These are phyloP conservation scores for Mangifera indica DNA, from an alignment of 345 rosid genomes.

Conservation along the genomic window DNA sequence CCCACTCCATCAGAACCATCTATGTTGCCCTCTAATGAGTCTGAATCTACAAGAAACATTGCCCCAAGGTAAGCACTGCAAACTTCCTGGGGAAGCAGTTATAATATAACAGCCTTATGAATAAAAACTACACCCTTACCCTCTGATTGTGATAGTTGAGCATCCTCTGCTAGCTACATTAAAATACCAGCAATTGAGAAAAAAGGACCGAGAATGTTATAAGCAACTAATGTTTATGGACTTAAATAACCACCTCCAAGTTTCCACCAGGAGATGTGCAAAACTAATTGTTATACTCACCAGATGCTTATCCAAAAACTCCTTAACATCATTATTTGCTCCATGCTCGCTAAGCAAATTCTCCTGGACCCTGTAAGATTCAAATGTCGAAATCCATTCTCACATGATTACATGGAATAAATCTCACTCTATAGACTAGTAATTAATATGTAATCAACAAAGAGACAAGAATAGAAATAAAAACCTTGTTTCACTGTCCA, in stretches of 20 bases:
- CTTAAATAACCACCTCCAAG: constrained; percentile 2
- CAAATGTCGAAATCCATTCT: background rate
- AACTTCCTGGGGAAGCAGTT: background rate
- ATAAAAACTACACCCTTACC: constrained; percentile 39
- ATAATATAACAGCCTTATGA: background rate
- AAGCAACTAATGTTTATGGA: constrained; percentile 10
- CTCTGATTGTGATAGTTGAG: constrained; percentile 26
- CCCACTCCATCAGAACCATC: constrained; percentile 43
- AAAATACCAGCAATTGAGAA: constrained; percentile 6
- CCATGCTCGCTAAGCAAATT: constrained; percentile 31
- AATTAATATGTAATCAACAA: constrained; percentile 2
- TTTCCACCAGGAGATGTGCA: background rate
- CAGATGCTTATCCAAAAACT: constrained; percentile 27
- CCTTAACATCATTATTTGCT: constrained; percentile 31
- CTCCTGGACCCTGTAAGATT: constrained; percentile 41
- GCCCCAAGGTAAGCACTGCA: constrained; percentile 5
- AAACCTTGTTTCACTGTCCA: constrained; percentile 58
- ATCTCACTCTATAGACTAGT: background rate
- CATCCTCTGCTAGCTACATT: constrained; percentile 40
- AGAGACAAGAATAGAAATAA: background rate
- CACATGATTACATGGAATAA: constrained; percentile 1
- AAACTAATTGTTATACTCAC: constrained; percentile 34
- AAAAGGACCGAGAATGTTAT: constrained; percentile 6
- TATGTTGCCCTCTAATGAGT: constrained; percentile 30
- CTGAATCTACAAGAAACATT: constrained; percentile 37